Evolutionary conservation across 2,329 filamentous ascomycete species (phyloP).

Genomic region (Colletotrichum sp.): DNA sequence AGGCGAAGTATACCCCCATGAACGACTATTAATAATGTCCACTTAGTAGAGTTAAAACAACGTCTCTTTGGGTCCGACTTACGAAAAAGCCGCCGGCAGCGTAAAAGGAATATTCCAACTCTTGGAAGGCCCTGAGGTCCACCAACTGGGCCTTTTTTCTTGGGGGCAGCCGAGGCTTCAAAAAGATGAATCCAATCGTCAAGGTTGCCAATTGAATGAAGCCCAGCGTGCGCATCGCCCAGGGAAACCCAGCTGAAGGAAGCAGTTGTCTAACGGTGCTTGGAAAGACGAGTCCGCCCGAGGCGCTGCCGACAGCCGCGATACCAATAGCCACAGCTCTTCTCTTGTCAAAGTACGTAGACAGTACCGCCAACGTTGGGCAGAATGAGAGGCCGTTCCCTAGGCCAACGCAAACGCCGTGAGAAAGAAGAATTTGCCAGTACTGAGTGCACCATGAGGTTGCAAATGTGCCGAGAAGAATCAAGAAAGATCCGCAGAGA

Average conservation of each 20-base stretch:
- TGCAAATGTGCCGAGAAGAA: constrained; percentile 50
- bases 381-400: constrained; percentile 63
- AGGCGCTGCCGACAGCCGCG: constrained; percentile 60
- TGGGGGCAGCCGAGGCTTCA: constrained; percentile 45
- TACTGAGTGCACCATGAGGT: constrained; percentile 46
- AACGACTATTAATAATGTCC: constrained; percentile 40
- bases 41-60: not conserved
- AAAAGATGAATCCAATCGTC: constrained; percentile 37
- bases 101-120: constrained; percentile 27
- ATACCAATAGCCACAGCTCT: constrained; percentile 64
- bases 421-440: constrained; percentile 54
- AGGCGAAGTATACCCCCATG: constrained; percentile 60
- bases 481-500: constrained; percentile 39
- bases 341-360: constrained; percentile 64
- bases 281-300: constrained; percentile 61
- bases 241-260: constrained; percentile 56
- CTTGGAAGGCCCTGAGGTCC: constrained; percentile 48
- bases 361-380: constrained; percentile 62
- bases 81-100: constrained; percentile 16
- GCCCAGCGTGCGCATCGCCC: constrained; percentile 55
- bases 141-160: constrained; percentile 44
- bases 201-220: constrained; percentile 50
- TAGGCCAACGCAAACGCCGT: constrained; percentile 53
- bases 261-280: constrained; percentile 36
- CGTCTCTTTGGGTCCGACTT: not conserved